Evolutionary conservation across 352 stramenopile species (phyloP), one percentile per base, ranked within the genome.

Genomic region (Globisporangium nunn): DNA sequence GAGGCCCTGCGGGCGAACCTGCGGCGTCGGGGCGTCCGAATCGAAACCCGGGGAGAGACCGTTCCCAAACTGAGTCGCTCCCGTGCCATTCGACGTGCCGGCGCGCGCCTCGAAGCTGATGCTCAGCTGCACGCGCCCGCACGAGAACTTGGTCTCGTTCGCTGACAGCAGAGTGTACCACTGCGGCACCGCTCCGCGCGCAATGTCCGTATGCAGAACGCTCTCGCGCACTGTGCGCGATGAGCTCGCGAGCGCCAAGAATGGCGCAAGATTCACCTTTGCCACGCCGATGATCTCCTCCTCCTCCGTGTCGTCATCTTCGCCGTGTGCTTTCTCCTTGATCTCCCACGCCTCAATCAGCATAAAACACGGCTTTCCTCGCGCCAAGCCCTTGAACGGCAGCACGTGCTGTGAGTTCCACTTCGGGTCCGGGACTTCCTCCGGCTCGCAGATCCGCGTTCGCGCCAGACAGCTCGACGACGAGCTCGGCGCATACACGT

Each of bases 211-310:
- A 67, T 95, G 78, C 40, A 95, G 66, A 8, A 95, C 85, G 50
- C 85, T 93, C 58, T 91, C 78, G 14, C 82, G 76, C 37, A 91
- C 85, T 0, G 80, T 89, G 40, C 81, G 71, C n/a, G 81, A 92
- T 8, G 81, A 83, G 58, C 80, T 91, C 14, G 83, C 85, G 33
- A 95, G 67, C 2, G 85, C 85, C 49, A 95, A 63, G 62, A 93
- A 95, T n/a, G 85, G 85, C 17, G 85, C 85, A 44, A 95, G 59
- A 52, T 95, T 95, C 18, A 95, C 85, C 61, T 93, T 95, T 23
- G 83, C 83, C 8, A 95, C 83, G 23, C 83, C 85, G 31, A 95
- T 58, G 31, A 95, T 61, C 58, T 88, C 79, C 53, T 95, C 85
- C 3, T 72, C 67, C 4, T 80, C 66, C 3, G 56, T 33, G 3